Evolutionary conservation across 2,329 filamentous ascomycete species (phyloP), one percentile per base, ranked within the genome.

Genomic region (Penicillium sp.): DNA sequence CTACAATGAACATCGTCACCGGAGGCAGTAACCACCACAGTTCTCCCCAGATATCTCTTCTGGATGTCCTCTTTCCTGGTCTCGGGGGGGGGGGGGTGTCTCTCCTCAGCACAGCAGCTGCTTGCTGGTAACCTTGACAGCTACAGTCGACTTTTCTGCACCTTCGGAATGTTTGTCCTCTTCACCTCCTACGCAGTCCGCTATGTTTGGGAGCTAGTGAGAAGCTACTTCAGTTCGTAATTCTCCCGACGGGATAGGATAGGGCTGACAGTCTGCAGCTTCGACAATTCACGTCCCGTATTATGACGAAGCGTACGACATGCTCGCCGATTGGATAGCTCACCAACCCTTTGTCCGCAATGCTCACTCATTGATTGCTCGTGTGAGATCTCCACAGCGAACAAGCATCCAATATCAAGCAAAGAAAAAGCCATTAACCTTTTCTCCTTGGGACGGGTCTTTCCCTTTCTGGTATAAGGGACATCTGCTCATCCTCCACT

Each of bases 401-500:
- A 35, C 23, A 62, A 59, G 19, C 41, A 61, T 58, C 45, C 38
- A 50, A 59, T 58, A 54, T 19, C 52, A 33, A 40, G 46, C 1
- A 60, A 57, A 62, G 54, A 60, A 62, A 60, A 62, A 60, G 52
- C 48, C 55, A 49, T n/a, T 60, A 10, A 62, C 52, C 17, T 62
- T 59, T 63, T 64, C 62, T 25, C 66, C 59, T 53, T 67, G 17
- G 62, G 58, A 63, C 55, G 19, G 57, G 51, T 65, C 56, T 21
- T 67, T 67, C 23, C 48, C 33, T 51, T 67, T 67, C 38, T 58
- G 17, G 58, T 67, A 65, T 41, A 67, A 67, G 47, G 61, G 62
- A 62, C 50, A 67, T 69, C 38, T 67, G 48, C 58, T 70, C 58
- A 33, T 69, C 51, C 61, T 63, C 68, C 43, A 61, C 56, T 65